Conservation (phyloP, 2,329 filamentous ascomycete genomes). For the Calonectria pseudoturangicola region DNA sequence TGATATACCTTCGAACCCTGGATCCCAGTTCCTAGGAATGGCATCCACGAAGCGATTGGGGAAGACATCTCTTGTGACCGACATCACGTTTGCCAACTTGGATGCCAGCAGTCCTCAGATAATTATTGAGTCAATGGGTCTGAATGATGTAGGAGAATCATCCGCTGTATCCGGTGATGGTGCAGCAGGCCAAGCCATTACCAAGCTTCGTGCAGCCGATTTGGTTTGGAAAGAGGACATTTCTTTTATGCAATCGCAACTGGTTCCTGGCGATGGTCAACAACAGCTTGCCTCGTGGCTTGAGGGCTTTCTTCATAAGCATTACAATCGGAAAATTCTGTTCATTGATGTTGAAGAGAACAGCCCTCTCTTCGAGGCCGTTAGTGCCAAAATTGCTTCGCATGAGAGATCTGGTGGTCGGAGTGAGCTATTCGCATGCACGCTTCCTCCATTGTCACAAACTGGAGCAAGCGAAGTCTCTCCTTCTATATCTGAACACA, state of each 20-base stretch:
- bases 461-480: background rate
- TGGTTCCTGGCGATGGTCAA: background rate
- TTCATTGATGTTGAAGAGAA: background rate
- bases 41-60: background rate
- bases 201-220: background rate
- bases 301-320: background rate
- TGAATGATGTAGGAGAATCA: background rate
- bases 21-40: background rate
- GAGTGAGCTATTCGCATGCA: background rate
- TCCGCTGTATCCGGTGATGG: background rate
- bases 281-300: background rate
- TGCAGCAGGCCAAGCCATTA: background rate
- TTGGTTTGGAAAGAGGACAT: slow-evolving; percentile 6
- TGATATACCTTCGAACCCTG: background rate
- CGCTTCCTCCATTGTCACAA: background rate
- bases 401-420: background rate
- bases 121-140: slow-evolving; percentile 1
- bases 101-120: background rate
- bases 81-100: background rate
- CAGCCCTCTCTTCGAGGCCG: background rate
- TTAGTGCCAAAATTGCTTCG: background rate
- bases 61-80: background rate
- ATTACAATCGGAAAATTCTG: background rate
- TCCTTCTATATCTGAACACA: background rate
- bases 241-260: background rate